Base-by-base conservation (phyloP, 2,329 filamentous ascomycete species). In the Sporothrix mexicana region DNA sequence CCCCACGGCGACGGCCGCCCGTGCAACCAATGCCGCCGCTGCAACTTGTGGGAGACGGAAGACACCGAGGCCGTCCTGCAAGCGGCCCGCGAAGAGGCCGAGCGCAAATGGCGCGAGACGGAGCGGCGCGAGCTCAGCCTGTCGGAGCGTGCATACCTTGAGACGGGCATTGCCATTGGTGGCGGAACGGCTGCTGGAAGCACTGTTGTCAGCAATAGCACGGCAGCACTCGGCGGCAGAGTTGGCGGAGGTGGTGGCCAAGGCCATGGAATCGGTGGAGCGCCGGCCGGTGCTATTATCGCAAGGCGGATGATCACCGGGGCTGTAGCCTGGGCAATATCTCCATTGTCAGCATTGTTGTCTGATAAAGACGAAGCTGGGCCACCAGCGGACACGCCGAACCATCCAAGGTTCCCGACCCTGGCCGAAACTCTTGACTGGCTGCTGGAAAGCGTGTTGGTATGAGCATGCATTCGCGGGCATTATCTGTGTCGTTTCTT, bases 11-110 rank as follows among this genome's bases (percentile, higher is more conserved):
- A 95, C 67, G 84, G 86, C 23, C 87, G 88, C 15, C 85, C 86
- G 15, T 99, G 96, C 80, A 85, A 81, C 0, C 90, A 97, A 80
- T 98, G 96, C 82, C 90, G 91, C 57, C 90, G 89, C 77, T 95
- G 93, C 81, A 94, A 94, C 78, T 85, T 95, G 12, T 92, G 91
- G 83, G 92, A 95, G 82, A 87, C 90, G 71, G 93, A 95, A 79
- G 89, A 94, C 77, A 88, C 86, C 73, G 92, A 94, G 74, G 83
- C 85, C 47, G 89, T 93, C 23, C 86, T 94, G 47, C 86, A 86
- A 67, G 86, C 88, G 73, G 93, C 93, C 0, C 91, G 90, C 59
- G 88, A 90, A 77, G 88, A 91, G 77, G 93, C 92, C 0, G 92
- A 95, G 83, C 85, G 85, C 61, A 87, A 88, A 78, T 95, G 92